Percentiles rank a stretch among this genome's conserved stretches.
Evolutionary conservation across 2,329 filamentous ascomycete species (phyloP).

Genomic region (Colletotrichum spinosum): DNA sequence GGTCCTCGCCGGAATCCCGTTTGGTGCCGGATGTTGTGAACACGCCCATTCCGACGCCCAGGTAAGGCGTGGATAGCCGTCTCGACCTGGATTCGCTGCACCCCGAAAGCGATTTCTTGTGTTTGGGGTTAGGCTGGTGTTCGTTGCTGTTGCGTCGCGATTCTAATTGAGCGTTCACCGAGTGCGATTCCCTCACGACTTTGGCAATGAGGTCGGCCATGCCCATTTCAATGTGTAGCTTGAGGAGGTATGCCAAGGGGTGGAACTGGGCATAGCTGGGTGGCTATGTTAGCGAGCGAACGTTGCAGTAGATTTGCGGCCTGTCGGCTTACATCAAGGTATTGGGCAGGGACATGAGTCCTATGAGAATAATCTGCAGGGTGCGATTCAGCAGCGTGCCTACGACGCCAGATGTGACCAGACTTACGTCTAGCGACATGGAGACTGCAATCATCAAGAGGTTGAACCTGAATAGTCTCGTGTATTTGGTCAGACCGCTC

Average conservation of each 20-base stretch:
- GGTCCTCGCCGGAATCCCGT: background rate
- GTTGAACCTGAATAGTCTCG: slow-evolving; percentile 52
- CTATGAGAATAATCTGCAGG: slow-evolving; percentile 36
- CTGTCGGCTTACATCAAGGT: slow-evolving; percentile 41
- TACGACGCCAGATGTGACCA: background rate
- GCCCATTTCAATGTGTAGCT: slow-evolving; percentile 62
- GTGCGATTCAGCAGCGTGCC: background rate
- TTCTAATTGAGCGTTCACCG: slow-evolving; percentile 8
- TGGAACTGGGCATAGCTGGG: slow-evolving; percentile 49
- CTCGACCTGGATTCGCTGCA: slow-evolving; percentile 2
- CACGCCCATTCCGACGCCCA: background rate
- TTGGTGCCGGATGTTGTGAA: background rate
- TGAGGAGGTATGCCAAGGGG: slow-evolving; percentile 60
- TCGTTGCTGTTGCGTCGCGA: slow-evolving; percentile 15
- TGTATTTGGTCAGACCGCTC: slow-evolving; percentile 61
- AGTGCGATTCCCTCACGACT: slow-evolving; percentile 48
- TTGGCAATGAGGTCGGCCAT: slow-evolving; percentile 62
- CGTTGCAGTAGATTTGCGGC: too few species aligned
- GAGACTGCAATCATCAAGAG: slow-evolving; percentile 42
- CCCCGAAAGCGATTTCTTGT: background rate
- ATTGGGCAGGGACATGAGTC: slow-evolving; percentile 44
- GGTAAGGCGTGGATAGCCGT: slow-evolving; percentile 2
- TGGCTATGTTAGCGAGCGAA: background rate
- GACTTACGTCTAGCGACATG: slow-evolving; percentile 42
- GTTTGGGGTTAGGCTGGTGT: background rate